Evolutionary conservation across 208 protist genomes (phyloP), one percentile per base, ranked within the genome.

Genomic region (Tritrichomonas foetus): DNA sequence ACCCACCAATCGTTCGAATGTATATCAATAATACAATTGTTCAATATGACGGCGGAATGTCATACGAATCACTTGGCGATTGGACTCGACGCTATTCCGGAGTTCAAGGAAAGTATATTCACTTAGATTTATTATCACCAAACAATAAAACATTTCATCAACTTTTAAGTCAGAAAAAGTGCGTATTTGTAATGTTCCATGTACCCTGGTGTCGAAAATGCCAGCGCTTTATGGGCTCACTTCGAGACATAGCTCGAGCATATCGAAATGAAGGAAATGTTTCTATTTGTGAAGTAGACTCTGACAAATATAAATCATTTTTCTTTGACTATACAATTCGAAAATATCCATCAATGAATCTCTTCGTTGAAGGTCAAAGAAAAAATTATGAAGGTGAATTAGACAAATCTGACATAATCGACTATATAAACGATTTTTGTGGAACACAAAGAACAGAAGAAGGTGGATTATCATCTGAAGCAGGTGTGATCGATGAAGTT

Each of bases 21-120:
- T 89, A 61, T 57, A 50, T 89, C 3, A 89, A 89, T 39, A 50
- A 50, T 36, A 53, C 9, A 57, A 47, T 89, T 8, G 14, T 53
- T 36, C 44, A 39, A 57, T 89, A 89, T 57, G 41, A 89, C 39
- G 78, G 78, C 20, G 78, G 78, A 0, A 89, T 89, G 78, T 89
- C 78, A 89, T 49, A 89, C 36, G 78, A 89, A n/a, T 89, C 78
- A 27, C 27, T 89, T 16, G 20, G 0, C 20, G 13, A 44, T 57
- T 89, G 78, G 78, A 3, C 47, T 16, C 9, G 14, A 39, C 0
- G 30, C 0, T 30, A 89, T 39, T 57, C 78, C 25, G 78, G 78
- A 89, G 16, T 89, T 44, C 44, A 57, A 39, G 47, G 78, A 5
- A 47, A 61, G 39, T 22, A 33, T n/a, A 9, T 89, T 36, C 13